Conservation (phyloP, 2,329 filamentous ascomycete species). For the Ophidiomyces ophidiicola region DNA sequence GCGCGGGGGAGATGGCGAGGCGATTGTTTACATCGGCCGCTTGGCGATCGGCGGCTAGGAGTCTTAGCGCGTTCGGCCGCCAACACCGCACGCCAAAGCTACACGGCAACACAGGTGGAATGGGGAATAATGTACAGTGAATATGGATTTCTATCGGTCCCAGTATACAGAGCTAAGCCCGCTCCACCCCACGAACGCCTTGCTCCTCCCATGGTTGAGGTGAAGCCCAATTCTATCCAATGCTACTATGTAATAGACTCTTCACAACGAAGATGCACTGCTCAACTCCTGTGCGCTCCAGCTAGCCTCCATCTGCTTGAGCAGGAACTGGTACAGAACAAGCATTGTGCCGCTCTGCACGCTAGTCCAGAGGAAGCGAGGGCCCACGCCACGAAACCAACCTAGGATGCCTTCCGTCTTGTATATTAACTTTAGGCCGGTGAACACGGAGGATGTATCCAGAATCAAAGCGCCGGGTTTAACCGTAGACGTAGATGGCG, state of each 20-base stretch:
- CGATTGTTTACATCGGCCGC: conserved; percentile 24
- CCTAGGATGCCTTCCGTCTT: conserved; percentile 74
- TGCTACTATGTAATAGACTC: background rate
- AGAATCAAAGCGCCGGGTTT: conserved; percentile 67
- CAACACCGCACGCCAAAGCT: conserved; percentile 10
- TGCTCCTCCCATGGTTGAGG: no score
- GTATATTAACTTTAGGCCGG: conserved; percentile 77
- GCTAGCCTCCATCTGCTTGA: conserved; percentile 60
- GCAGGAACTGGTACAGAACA: conserved; percentile 79
- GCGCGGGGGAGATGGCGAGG: conserved; percentile 4
- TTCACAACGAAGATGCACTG: conserved; percentile 11
- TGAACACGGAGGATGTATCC: conserved; percentile 79
- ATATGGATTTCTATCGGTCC: conserved; percentile 7
- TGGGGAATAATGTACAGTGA: conserved; percentile 5
- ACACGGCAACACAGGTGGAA: background rate
- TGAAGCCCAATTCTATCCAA: background rate
- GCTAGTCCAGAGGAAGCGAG: conserved; percentile 89
- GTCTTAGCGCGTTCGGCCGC: conserved; percentile 16
- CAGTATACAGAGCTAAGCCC: conserved; percentile 1
- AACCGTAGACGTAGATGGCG: conserved; percentile 69
- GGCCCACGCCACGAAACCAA: conserved; percentile 90
- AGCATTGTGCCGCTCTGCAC: conserved; percentile 96
- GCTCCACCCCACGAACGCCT: conserved; percentile 8
- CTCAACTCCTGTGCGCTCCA: conserved; percentile 20
- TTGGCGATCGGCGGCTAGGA: conserved; percentile 2